Evolutionary conservation across 495 filamentous ascomycete genomes (phyloP), one percentile per base, ranked within the genome.

Genomic region (Aspergillus homomorphus): DNA sequence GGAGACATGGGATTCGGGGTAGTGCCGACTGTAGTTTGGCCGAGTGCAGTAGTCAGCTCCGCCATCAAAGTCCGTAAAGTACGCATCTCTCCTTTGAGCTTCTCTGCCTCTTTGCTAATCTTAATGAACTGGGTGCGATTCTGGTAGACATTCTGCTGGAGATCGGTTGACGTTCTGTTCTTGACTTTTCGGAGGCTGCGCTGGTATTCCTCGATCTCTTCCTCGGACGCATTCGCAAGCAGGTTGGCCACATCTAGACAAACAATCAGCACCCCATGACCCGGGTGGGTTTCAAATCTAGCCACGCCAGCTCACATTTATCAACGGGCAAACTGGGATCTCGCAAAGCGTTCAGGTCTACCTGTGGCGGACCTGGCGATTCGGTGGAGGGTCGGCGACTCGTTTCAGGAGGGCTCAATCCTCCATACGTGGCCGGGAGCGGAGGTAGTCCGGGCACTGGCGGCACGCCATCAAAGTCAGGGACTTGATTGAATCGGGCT

Each of bases 41-140:
- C 83, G 8, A 97, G 73, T 0, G 90, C 87, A 10, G 83, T 87
- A 4, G 88, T 91, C 10, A 99, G 80, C 59, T 99, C 94, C 22
- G 89, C 87, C 85, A 98, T 96, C 45, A 97, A 79, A 45, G 87
- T 86, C 19, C 89, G 82, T 4, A 99, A 85, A 2, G 89, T 87
- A 21, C 92, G 85, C 93, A 99, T 98, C 71, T 99, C 94, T 46
- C 86, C 83, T 68, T 96, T 98, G 53, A 99, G 83, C 72, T 96
- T 96, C 66, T 99, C 94, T 2, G 96, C 96, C 73, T 99, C 95
- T 75, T 96, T 94, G 71, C 91, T 96, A 72, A 99, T 98, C 65
- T 95, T 93, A 78, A 99, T 96, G 73, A 99, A 99, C 65, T 98
- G 93, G 0, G 92, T 96, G 46, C 94, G 87, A 72, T 99, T 99